Evolutionary conservation across 1,139 yeast genomes (phyloP).

Genomic region (Kurtzmaniella quercitrusa): DNA sequence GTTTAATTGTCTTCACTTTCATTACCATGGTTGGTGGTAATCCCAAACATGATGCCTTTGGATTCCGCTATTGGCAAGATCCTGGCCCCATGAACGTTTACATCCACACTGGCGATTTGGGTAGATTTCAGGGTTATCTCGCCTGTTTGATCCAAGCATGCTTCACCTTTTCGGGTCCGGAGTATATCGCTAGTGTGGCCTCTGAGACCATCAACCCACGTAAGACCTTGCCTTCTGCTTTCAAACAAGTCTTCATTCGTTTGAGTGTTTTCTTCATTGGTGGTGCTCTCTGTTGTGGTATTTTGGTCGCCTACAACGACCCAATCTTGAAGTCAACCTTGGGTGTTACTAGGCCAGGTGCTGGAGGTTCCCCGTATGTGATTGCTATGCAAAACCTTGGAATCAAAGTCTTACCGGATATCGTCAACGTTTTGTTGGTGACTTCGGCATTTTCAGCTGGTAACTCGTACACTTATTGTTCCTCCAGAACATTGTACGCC

Average conservation of each 20-base stretch:
- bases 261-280: conserved; percentile 13
- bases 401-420: conserved; percentile 48
- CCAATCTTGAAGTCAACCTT: conserved; percentile 8
- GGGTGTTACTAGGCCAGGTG: conserved; percentile 15
- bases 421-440: conserved; percentile 58
- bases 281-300: conserved; percentile 13
- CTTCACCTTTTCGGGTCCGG: conserved; percentile 20
- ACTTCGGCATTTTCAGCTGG: conserved; percentile 71
- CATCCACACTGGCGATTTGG: conserved; percentile 15
- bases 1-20: conserved; percentile 16
- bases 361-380: conserved; percentile 20
- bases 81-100: conserved; percentile 17
- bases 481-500: conserved; percentile 55
- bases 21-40: conserved; percentile 20
- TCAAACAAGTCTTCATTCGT: conserved; percentile 13
- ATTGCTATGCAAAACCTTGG: conserved; percentile 19
- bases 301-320: conserved; percentile 13
- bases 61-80: conserved; percentile 19
- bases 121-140: conserved; percentile 17
- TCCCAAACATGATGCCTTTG: conserved; percentile 18
- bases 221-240: conserved; percentile 12
- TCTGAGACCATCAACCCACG: conserved; percentile 13
- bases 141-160: conserved; percentile 17
- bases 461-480: conserved; percentile 65
- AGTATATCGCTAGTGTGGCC: conserved; percentile 15